Evolutionary conservation across 2,329 filamentous ascomycete species (phyloP), one percentile per base, ranked within the genome.

Genomic region (Juglanconis oblonga): DNA sequence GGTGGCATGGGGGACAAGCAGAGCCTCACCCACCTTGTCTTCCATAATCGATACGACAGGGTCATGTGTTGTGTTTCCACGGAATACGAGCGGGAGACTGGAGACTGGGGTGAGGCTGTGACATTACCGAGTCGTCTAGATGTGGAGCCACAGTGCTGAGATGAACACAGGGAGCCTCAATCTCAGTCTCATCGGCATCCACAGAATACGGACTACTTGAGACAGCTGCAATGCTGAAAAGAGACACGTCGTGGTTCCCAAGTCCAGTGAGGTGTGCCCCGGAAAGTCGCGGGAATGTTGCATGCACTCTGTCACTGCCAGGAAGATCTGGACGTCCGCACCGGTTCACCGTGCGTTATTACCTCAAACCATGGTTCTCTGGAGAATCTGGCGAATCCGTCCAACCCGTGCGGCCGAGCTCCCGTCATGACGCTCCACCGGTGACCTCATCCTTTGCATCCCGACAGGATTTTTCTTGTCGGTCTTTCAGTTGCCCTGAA

Each of bases 71-170:
- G 87, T 77, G 97, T 50, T 87, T 87, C 17, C 44, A 47, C 8
- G 44, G 44, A 47, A 47, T 47, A 47, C 44, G 44, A 47, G 44
- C n/a, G 5, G 44, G 66, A 99, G 93, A 92, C 74, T 99, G 58
- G 90, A 2, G 89, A 97, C 72, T 99, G 95, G 95, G 92, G 89
- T 1, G 81, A 90, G 69, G 93, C 95, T 47, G 44, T 14, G 44
- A 7, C 44, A 10, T 42, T 42, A 14, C 38, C 38, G 38, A 42
- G 11, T 42, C 51, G 48, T 35, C 55, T 52, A n/a, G 35, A 44
- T 48, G 13, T 33, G 8, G 31, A 35, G 17, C 31, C 40, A n/a
- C 3, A 17, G n/a, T n/a, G 33, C 29, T 51, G 35, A 31, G 29
- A n/a, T 24, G 47, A 40, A 31, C 24, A 13, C 1, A 14, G 5